Evolutionary conservation across 1,139 yeast genomes (phyloP).

Genomic region (Geotrichum bryndzae): DNA sequence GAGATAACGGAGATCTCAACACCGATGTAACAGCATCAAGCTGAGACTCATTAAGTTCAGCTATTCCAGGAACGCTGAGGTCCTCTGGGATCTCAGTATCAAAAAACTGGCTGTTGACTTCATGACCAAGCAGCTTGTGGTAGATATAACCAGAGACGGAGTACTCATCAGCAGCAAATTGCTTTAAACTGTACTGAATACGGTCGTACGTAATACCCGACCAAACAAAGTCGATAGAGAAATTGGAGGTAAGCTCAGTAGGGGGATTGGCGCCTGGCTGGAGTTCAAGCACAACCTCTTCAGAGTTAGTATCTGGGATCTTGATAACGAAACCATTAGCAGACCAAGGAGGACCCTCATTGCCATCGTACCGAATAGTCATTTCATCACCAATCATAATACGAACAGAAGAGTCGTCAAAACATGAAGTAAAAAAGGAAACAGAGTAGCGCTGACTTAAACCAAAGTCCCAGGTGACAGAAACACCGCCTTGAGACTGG

Average conservation of each 20-base stretch:
- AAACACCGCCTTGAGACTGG: constrained; percentile 68
- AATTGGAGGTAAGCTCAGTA: constrained; percentile 57
- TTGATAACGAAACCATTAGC: constrained; percentile 66
- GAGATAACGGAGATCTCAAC: constrained; percentile 65
- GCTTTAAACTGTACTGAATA: constrained; percentile 72
- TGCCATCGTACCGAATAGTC: constrained; percentile 40
- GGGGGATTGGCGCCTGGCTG: constrained; percentile 45
- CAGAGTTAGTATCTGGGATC: constrained; percentile 62
- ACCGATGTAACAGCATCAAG: constrained; percentile 69
- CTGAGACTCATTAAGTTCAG: constrained; percentile 73
- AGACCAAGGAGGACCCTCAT: constrained; percentile 48
- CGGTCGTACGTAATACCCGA: constrained; percentile 76
- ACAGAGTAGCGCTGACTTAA: constrained; percentile 62
- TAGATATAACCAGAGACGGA: constrained; percentile 74
- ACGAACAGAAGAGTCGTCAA: constrained; percentile 59
- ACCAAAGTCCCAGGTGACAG: constrained; percentile 70
- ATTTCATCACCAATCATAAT: constrained; percentile 88
- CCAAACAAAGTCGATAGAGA: constrained; percentile 88
- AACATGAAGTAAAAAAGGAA: constrained; percentile 60
- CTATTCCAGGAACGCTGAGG: constrained; percentile 60
- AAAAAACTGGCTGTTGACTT: constrained; percentile 49
- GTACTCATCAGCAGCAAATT: constrained; percentile 65
- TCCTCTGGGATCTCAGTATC: constrained; percentile 42
- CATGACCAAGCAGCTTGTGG: constrained; percentile 78
- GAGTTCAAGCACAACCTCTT: constrained; percentile 70